Percentiles rank a stretch among this genome's conserved stretches.
Conservation (phyloP, 2,329 filamentous ascomycete genomes). For the Raffaelea deltoideospora region DNA sequence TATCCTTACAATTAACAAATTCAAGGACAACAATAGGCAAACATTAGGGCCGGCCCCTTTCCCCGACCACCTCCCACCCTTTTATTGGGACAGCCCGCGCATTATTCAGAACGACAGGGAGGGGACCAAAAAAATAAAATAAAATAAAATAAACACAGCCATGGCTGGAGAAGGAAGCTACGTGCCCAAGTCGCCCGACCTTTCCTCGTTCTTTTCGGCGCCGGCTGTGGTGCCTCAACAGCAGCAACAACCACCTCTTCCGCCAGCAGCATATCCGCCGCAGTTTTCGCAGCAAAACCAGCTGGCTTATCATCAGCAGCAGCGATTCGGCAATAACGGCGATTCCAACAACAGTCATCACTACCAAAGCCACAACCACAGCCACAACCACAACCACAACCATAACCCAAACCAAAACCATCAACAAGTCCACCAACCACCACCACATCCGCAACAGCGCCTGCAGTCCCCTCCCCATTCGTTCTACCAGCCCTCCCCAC, state of each 20-base stretch:
- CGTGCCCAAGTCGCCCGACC: slow-evolving; percentile 43
- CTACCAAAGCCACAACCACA: background rate
- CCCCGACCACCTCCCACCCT: too few species aligned
- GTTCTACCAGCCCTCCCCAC: too few species aligned
- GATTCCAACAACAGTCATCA: background rate
- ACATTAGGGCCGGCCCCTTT: too few species aligned
- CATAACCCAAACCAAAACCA: too few species aligned
- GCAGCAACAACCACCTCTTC: slow-evolving; percentile 11
- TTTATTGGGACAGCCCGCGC: background rate
- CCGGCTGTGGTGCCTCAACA: slow-evolving; percentile 15
- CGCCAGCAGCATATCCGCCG: slow-evolving; percentile 16
- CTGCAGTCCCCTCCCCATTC: too few species aligned
- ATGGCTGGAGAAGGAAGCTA: slow-evolving; percentile 37
- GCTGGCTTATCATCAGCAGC: slow-evolving; percentile 5
- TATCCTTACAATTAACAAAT: too few species aligned
- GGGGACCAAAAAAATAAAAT: background rate
- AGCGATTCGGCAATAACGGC: slow-evolving; percentile 3
- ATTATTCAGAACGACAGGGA: background rate
- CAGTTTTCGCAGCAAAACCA: slow-evolving; percentile 18
- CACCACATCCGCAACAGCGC: too few species aligned
- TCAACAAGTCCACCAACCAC: too few species aligned
- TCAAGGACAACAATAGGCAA: too few species aligned
- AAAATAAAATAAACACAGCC: slow-evolving; percentile 12
- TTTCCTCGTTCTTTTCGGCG: slow-evolving; percentile 37
- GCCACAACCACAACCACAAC: background rate